Percentiles rank a stretch among this genome's conserved stretches.
phyloP scores from a whole-genome alignment of 2,329 filamentous ascomycete species.

The Didymella keratinophila region DNA sequence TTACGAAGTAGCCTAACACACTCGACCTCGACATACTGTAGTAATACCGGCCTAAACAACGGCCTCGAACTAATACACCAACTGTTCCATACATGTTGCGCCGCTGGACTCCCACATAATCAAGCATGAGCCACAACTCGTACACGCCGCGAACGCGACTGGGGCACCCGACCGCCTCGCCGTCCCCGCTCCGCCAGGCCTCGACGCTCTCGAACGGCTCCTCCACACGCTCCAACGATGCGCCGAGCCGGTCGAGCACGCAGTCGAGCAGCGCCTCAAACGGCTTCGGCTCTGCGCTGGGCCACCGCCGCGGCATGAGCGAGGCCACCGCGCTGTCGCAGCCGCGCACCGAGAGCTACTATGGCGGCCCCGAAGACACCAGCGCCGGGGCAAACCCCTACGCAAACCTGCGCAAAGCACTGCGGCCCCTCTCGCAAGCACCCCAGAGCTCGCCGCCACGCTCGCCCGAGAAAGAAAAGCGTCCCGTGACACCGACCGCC shows the following conservation, averaged over 20 bases:
- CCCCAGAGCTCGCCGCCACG: slow-evolving; percentile 41
- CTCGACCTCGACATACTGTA: slow-evolving; percentile 16
- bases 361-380: slow-evolving; percentile 45
- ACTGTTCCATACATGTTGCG: slow-evolving; percentile 45
- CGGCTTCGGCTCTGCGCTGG: slow-evolving; percentile 56
- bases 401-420: slow-evolving; percentile 75
- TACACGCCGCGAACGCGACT: slow-evolving; percentile 51
- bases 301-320: slow-evolving; percentile 78
- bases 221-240: slow-evolving; percentile 69
- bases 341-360: slow-evolving; percentile 59
- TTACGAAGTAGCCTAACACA: neutral
- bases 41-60: slow-evolving; percentile 12
- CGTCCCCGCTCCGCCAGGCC: slow-evolving; percentile 64
- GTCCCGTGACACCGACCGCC: slow-evolving; percentile 21
- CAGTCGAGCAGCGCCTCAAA: slow-evolving; percentile 76
- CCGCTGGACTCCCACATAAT: slow-evolving; percentile 15
- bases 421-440: slow-evolving; percentile 63
- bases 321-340: slow-evolving; percentile 68
- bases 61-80: slow-evolving; percentile 18
- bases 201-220: slow-evolving; percentile 77
- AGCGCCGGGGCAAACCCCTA: slow-evolving; percentile 70
- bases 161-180: slow-evolving; percentile 51
- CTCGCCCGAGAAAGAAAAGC: slow-evolving; percentile 37
- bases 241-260: slow-evolving; percentile 71
- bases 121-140: slow-evolving; percentile 46